These are phyloP conservation scores for Aphanomyces stellatus DNA, from an alignment of 352 stramenopile species.

Conservation along the genomic window DNA sequence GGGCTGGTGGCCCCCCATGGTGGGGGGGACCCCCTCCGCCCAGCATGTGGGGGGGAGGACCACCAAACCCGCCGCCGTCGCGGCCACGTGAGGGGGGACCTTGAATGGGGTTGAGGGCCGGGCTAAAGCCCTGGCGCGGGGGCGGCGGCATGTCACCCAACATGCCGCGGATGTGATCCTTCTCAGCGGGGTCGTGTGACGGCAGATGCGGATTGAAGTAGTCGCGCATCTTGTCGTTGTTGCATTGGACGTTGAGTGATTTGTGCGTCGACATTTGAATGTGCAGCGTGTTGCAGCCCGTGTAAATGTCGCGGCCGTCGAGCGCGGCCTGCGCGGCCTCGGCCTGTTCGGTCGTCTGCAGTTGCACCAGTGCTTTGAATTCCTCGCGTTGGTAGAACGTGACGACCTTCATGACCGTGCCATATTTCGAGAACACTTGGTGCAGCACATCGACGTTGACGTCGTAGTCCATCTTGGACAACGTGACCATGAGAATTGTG, in stretches of 20 bases:
- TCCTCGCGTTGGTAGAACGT: slow-evolving; percentile 77
- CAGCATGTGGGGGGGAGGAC: no score
- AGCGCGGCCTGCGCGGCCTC: slow-evolving; percentile 57
- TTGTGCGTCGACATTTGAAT: slow-evolving; percentile 68
- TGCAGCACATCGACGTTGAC: slow-evolving; percentile 73
- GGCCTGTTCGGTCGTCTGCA: slow-evolving; percentile 65
- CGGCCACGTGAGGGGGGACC: not conserved
- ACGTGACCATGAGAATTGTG: slow-evolving; percentile 68
- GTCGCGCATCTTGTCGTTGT: slow-evolving; percentile 62
- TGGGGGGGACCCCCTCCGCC: no score
- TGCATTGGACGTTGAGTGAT: slow-evolving; percentile 64
- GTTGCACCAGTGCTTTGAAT: slow-evolving; percentile 73
- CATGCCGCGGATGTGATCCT: not conserved
- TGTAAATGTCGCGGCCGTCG: slow-evolving; percentile 79
- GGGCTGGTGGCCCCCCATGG: no score
- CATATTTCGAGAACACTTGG: slow-evolving; percentile 79
- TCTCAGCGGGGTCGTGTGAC: slow-evolving; percentile 13
- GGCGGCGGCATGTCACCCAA: slow-evolving; percentile 18
- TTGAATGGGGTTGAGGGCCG: not conserved
- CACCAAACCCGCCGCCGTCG: not conserved
- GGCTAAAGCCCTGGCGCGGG: not conserved
- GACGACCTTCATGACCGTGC: slow-evolving; percentile 73
- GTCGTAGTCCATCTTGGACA: slow-evolving; percentile 79
- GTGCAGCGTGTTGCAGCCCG: slow-evolving; percentile 71
- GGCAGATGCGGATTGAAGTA: slow-evolving; percentile 72